Base-by-base conservation (phyloP, 495 filamentous ascomycete genomes). In the Echria macrotheca region DNA sequence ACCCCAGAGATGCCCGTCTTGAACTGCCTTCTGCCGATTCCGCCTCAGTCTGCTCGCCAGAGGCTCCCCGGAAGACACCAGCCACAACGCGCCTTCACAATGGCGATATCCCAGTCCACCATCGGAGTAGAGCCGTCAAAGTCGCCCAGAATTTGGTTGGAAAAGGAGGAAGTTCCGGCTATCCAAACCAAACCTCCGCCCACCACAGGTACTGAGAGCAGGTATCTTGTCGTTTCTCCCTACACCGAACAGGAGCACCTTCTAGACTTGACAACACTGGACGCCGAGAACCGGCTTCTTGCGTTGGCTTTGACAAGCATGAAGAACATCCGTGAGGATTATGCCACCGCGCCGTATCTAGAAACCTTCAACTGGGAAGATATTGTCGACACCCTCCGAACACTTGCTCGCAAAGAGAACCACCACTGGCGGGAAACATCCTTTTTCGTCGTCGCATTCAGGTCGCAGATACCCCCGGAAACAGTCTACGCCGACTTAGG, bases 381-480 rank as follows among this genome's bases (percentile, higher is more conserved):
- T 15, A 69, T 93, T 4, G 69, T 89, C 11, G 63, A 67, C 9
- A 66, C 71, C 18, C 61, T 91, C 36, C 66, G 62, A 49, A 52
- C 69, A 1, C 63, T 84, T 38, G 69, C 47, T 32, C 61, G 63
- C 5, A 53, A 63, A 17, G 67, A 69, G 2, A 63, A 69, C n/a
- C 74, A 81, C 47, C 40, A 52, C 1, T 94, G 86, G 84, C 78
- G 71, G 40, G 67, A 72, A 31, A 75, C 74, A 41, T 70, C 71
- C 24, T 95, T 91, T 71, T 95, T 89, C 55, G 72, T 94, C 32
- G 87, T 96, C 15, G 82, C 81, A 6, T 95, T 95, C 66, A 77
- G 87, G 1, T 93, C 87, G 0, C 75, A 67, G 46, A 76, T 93
- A 14, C 73, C 76, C 5, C 74, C 75, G 1, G 76, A 71, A 7